Evolutionary conservation across 345 rosid species (phyloP).

Genomic region (Sapria himalayana): DNA sequence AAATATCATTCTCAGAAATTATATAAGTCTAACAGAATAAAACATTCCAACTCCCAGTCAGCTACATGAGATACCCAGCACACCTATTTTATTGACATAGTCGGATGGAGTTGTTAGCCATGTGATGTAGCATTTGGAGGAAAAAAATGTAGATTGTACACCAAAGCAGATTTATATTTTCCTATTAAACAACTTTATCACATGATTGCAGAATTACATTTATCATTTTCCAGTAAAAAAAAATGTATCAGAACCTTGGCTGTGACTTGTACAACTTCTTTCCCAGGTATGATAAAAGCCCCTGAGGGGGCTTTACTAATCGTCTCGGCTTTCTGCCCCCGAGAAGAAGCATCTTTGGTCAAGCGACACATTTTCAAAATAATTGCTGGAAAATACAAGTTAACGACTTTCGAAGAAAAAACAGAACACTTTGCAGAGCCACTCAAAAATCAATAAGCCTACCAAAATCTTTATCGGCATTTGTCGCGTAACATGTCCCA

Average conservation of each 20-base stretch:
- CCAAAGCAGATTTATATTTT: too few species aligned
- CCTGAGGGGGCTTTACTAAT: slow-evolving; percentile 46
- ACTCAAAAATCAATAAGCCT: slow-evolving; percentile 13
- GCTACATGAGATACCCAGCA: too few species aligned
- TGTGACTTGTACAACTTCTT: slow-evolving; percentile 75
- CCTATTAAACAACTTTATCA: too few species aligned
- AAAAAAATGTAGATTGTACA: too few species aligned
- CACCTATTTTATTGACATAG: too few species aligned
- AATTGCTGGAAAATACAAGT: slow-evolving; percentile 33
- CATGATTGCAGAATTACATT: too few species aligned
- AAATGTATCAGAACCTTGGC: slow-evolving; percentile 49
- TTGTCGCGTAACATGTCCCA: slow-evolving; percentile 68
- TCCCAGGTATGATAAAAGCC: slow-evolving; percentile 50
- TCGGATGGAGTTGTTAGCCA: too few species aligned
- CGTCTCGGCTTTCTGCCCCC: slow-evolving; percentile 42
- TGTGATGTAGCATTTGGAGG: too few species aligned
- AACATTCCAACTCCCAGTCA: too few species aligned
- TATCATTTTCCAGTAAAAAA: too few species aligned
- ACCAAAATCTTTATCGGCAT: slow-evolving; percentile 67
- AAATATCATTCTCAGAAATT: too few species aligned
- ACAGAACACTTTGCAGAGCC: neutral
- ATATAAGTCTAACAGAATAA: too few species aligned
- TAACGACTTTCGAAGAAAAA: slow-evolving; percentile 6
- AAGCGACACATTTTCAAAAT: slow-evolving; percentile 74
- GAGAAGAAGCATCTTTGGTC: slow-evolving; percentile 37